Percentiles rank a stretch among this genome's conserved stretches.
Conservation (phyloP, 345 rosid genomes). For the Gossypium herbaceum region DNA sequence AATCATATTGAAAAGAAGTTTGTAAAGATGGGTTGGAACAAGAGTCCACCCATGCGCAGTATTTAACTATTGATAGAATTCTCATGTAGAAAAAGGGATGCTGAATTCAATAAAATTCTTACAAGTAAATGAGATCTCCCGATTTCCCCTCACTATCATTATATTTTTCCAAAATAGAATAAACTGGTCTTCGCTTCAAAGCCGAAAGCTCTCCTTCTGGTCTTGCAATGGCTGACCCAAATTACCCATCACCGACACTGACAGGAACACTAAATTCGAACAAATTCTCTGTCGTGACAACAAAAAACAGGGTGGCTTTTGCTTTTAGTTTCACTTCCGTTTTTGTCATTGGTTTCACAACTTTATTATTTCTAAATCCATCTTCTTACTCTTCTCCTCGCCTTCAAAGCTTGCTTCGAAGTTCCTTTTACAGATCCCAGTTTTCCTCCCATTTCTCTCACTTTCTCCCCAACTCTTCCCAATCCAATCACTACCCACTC, state of each 20-base stretch:
- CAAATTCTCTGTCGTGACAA: neutral
- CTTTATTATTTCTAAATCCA: slow-evolving; percentile 16
- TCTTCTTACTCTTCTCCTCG: slow-evolving; percentile 23
- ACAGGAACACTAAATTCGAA: neutral
- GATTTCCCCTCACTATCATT: neutral
- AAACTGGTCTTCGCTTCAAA: neutral
- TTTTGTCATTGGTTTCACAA: slow-evolving; percentile 9
- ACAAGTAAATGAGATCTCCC: neutral
- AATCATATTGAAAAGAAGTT: neutral
- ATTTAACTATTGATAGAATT: neutral
- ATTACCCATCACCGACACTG: neutral
- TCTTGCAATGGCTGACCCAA: slow-evolving; percentile 9
- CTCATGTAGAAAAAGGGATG: no score
- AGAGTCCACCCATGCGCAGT: neutral
- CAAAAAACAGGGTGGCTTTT: slow-evolving; percentile 12
- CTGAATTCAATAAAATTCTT: neutral
- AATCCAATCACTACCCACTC: neutral
- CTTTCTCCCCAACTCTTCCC: slow-evolving; percentile 22
- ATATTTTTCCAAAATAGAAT: neutral
- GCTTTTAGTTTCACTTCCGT: slow-evolving; percentile 23
- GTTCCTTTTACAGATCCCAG: slow-evolving; percentile 17
- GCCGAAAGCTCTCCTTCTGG: neutral
- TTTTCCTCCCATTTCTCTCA: slow-evolving; percentile 18
- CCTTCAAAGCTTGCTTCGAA: slow-evolving; percentile 16
- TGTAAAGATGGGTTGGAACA: neutral